A percentile compares a stretch with the other conserved stretches of the same genome.
phyloP scores from a whole-genome alignment of 2,329 filamentous ascomycete genomes.

The Gnomoniopsis sp. region DNA sequence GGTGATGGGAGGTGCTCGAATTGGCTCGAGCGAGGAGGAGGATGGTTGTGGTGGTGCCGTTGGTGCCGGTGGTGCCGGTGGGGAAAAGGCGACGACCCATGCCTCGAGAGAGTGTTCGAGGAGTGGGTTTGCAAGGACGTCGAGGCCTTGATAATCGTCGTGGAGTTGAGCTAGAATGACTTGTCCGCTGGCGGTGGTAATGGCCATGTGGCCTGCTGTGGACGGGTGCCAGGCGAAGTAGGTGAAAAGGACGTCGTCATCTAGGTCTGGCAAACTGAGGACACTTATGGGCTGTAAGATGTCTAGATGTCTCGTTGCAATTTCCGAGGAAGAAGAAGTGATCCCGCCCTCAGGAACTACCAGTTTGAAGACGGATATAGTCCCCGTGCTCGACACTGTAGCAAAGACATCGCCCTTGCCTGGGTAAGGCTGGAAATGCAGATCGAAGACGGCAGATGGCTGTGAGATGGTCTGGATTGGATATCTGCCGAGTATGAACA shows the following conservation, averaged over 20 bases:
- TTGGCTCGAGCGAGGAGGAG: conserved; percentile 17
- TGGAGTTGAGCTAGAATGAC: conserved; percentile 55
- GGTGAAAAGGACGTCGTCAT: conserved; percentile 61
- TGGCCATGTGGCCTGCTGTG: conserved; percentile 52
- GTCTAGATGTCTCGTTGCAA: no score
- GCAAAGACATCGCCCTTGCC: conserved; percentile 56
- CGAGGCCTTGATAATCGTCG: conserved; percentile 35
- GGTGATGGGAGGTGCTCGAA: conserved; percentile 22
- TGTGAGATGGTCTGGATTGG: conserved; percentile 58
- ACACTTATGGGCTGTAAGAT: conserved; percentile 38
- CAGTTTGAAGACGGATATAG: conserved; percentile 61
- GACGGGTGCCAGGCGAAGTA: conserved; percentile 71
- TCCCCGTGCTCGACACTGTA: conserved; percentile 74
- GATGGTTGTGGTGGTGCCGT: neutral
- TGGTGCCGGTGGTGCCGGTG: conserved; percentile 22
- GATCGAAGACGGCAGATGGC: conserved; percentile 74
- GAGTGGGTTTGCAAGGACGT: conserved; percentile 32
- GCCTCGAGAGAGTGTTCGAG: conserved; percentile 61
- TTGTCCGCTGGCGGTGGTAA: conserved; percentile 68
- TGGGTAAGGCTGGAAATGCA: conserved; percentile 68
- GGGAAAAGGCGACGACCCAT: conserved; percentile 67
- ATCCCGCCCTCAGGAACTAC: conserved; percentile 25
- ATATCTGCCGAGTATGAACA: conserved; percentile 36
- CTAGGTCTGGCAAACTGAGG: conserved; percentile 46
- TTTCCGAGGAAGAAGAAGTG: conserved; percentile 21